Evolutionary conservation across 2,329 filamentous ascomycete species (phyloP), one percentile per base, ranked within the genome.

Genomic region (Fusarium armeniacum): DNA sequence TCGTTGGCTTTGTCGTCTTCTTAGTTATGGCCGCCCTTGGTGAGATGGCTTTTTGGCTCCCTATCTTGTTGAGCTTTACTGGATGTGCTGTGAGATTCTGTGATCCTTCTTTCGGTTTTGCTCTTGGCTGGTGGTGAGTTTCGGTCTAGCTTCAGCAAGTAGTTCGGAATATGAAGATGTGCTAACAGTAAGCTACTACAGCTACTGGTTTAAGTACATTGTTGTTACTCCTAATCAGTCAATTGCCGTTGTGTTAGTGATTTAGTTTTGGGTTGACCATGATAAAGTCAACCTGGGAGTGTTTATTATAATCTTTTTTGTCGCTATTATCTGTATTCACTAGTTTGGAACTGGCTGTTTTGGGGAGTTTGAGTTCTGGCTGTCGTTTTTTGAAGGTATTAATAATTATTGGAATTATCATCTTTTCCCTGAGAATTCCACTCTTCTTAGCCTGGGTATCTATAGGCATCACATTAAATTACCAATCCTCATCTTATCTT

Each of bases 181-280:
- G 18, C 24, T 16, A 24, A 36, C 62, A n/a, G 13, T 67, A 75
- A 51, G 75, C 50, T 4, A 6, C 18, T 12, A 40, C 8, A 84
- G 83, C 45, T 86, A 86, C 71, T 92, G 88, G 86, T 86, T 90
- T 81, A 86, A 94, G 88, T 96, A 96, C 78, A 92, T 96, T 77
- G 94, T 97, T 75, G 87, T 92, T 50, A 94, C 92, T 1, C 93
- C 93, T 2, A 96, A 96, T 76, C 93, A 97, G 77, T 82, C 96
- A 38, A 96, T 93, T 1, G 93, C 93, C 26, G 88, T 87, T n/a
- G 88, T 91, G 8, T 80, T 97, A 38, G 91, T 95, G 60, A 91
- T 97, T 62, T 88, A 91, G 72, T 94, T 89, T 75, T 97, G 93
- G 93, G 81, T 92, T 13, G 77, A 83, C 2, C 81, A 86, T 26